Conservation (phyloP, 192 early-diverging fungal species). For the Allomyces javanicus region DNA sequence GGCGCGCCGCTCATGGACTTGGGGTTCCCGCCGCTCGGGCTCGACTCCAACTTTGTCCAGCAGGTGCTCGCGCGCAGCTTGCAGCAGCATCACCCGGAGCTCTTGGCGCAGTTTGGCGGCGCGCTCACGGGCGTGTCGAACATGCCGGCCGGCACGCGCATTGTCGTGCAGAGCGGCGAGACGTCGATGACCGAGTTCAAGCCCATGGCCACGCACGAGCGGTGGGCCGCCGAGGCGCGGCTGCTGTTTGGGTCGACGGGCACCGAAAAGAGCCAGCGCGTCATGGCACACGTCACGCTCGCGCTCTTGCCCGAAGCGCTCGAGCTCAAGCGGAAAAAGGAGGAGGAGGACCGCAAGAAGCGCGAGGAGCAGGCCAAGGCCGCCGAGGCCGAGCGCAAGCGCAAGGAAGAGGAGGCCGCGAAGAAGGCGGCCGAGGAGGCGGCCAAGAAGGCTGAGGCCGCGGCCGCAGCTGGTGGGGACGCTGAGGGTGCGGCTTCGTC, state of each 20-base stretch:
- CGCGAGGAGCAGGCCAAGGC: not conserved
- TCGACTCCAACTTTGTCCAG: no score
- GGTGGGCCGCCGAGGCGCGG: not conserved
- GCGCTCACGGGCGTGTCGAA: no score
- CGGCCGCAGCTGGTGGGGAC: slow-evolving; percentile 10
- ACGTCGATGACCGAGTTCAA: not conserved
- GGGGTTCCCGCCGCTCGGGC: no score
- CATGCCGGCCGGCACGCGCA: not conserved
- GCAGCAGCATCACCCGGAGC: no score
- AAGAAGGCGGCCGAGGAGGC: slow-evolving; percentile 10
- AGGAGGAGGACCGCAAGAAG: slow-evolving; percentile 4
- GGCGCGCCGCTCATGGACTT: no score
- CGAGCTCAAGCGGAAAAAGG: not conserved
- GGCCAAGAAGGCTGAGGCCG: slow-evolving; percentile 12
- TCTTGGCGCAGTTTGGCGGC: no score
- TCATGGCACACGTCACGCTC: not conserved
- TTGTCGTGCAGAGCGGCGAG: not conserved
- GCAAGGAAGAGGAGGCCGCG: slow-evolving; percentile 2
- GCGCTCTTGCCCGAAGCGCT: slow-evolving; percentile 1
- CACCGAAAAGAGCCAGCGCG: not conserved
- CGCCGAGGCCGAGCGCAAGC: slow-evolving; percentile 6
- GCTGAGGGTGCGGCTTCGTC: slow-evolving; percentile 11
- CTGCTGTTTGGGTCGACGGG: not conserved
- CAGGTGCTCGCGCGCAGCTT: no score
- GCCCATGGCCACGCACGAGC: not conserved